A percentile compares a stretch with the other conserved stretches of the same genome.
Conservation (phyloP, 2,329 filamentous ascomycete species). For the Didymella keratinophila region DNA sequence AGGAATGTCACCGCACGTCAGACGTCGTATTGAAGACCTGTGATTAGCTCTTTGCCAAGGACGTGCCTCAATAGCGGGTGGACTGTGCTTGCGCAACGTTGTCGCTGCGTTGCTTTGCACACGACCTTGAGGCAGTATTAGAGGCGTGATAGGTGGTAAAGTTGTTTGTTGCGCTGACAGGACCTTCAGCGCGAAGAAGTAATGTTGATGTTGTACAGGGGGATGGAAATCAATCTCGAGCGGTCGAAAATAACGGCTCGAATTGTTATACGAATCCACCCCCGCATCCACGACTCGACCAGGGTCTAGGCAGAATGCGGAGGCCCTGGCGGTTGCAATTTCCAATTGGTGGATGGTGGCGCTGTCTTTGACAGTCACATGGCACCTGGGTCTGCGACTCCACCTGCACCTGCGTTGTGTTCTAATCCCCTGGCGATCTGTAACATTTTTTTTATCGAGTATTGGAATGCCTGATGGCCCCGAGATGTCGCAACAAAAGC, state of each 20-base stretch:
- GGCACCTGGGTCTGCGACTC: conserved; percentile 15
- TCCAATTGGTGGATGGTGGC: conserved; percentile 21
- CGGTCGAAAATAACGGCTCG: conserved; percentile 4
- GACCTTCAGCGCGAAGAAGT: background rate
- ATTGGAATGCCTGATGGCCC: conserved; percentile 54
- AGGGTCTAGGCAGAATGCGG: conserved; percentile 13
- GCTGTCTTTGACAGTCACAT: conserved; percentile 23
- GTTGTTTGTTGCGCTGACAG: background rate
- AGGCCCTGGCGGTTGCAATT: conserved; percentile 14
- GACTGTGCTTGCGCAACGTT: background rate
- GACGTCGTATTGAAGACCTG: background rate
- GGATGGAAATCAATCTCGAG: background rate
- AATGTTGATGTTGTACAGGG: background rate
- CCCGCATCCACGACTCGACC: conserved; percentile 8
- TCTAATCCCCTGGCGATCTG: conserved; percentile 17
- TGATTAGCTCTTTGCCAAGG: background rate
- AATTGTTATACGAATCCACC: conserved; percentile 5
- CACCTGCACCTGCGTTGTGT: conserved; percentile 18
- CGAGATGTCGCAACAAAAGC: conserved; percentile 66
- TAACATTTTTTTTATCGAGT: conserved; percentile 14
- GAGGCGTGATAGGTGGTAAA: background rate
- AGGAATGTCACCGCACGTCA: background rate
- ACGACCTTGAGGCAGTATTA: background rate
- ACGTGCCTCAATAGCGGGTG: background rate
- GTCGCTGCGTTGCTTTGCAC: background rate